These are phyloP conservation scores for Poa pratensis DNA, from an alignment of 176 grass and related monocot genomes.

Conservation along the genomic window DNA sequence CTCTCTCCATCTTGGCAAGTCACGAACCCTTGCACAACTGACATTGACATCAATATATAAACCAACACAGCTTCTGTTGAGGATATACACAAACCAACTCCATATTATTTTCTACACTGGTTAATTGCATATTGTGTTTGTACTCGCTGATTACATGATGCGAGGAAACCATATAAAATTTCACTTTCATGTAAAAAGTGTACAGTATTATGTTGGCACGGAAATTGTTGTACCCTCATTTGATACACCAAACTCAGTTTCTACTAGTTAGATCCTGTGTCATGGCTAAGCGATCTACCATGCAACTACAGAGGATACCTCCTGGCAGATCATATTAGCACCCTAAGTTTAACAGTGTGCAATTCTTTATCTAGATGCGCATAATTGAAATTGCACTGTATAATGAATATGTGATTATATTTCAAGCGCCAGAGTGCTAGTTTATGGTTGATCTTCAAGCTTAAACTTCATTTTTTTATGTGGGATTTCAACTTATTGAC, in stretches of 20 bases:
- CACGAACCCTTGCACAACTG: background rate
- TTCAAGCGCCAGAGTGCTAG: background rate
- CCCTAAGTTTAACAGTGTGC: constrained; percentile 1
- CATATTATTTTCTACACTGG: background rate
- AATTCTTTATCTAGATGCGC: constrained; percentile 5
- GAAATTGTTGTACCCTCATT: background rate
- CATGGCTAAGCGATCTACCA: constrained; percentile 25
- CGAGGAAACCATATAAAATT: background rate
- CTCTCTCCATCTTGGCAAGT: background rate
- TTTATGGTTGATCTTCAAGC: constrained; percentile 21
- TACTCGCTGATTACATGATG: constrained; percentile 23
- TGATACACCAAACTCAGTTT: constrained; percentile 2
- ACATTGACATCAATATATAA: background rate
- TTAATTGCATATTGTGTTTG: constrained; percentile 19
- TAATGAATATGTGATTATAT: constrained; percentile 26
- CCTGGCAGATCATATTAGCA: background rate
- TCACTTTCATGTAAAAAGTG: background rate
- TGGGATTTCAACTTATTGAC: constrained; percentile 14
- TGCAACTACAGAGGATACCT: background rate
- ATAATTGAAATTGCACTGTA: constrained; percentile 15
- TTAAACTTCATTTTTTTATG: constrained; percentile 13
- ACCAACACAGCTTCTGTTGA: background rate
- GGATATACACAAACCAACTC: background rate
- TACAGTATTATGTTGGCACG: background rate
- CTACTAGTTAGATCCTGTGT: background rate